Evolutionary conservation across 257 asterid species (phyloP), one percentile per base, ranked within the genome.

Genomic region (Petunia axillaris): DNA sequence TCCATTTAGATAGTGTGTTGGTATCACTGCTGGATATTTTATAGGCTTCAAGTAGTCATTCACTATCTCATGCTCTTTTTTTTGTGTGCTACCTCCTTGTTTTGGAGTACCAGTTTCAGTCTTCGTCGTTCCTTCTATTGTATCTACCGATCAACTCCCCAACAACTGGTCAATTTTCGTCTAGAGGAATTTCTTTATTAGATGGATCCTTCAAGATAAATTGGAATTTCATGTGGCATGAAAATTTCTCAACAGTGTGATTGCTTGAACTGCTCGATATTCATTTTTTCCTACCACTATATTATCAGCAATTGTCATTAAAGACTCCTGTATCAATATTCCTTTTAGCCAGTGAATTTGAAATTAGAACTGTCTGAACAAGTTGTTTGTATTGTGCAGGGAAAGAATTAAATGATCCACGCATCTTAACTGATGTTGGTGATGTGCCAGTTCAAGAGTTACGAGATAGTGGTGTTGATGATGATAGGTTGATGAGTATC

Each of bases 371-470:
- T 57, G 37, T 63, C n/a, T 63, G 75, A 77, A 79, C 54, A 79
- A 59, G 11, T 53, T 80, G 9, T 77, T 75, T 82, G 38, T 11
- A 5, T 67, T 75, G 6, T 85, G 85, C 94, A 95, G 99, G 99
- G 43, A 86, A 94, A 83, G 98, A 92, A 50, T 84, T 94, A 64
- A 86, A 83, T 70, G 99, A 96, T 87, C 97, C 98, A 60, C 88
- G 97, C 41, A 75, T 96, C 89, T 87, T 96, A 82, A 91, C 95
- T 1, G 99, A 94, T 79, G 97, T 90, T 82, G 99, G 99, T 78
- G 99, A 95, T 82, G 98, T 95, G 48, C 98, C 99, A 13, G 83
- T 94, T 62, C 97, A 94, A 87, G 99, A 96, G 86, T 87, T 96
- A 83, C 89, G 98, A 75, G 98, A 96, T 77, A 87, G 97, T 85